A percentile compares a stretch with the other conserved stretches of the same genome.
Conservation (phyloP, 1,284 basidiomycete genomes). For the Puccinia hordei region DNA sequence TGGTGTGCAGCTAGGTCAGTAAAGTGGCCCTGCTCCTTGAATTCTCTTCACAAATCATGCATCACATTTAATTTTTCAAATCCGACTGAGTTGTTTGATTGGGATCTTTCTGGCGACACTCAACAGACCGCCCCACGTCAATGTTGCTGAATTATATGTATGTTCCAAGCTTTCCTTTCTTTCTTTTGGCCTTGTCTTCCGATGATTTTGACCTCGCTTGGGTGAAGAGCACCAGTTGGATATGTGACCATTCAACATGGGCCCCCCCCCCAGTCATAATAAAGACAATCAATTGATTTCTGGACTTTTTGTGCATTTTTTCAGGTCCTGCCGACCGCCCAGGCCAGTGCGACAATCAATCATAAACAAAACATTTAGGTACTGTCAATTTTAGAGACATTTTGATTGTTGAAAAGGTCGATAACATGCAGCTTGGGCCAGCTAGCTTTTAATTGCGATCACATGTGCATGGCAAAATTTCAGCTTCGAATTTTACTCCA, state of each 20-base stretch:
- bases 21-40: not conserved
- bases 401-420: no score
- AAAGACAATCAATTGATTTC: not conserved
- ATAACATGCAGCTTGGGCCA: no score
- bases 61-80: not conserved
- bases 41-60: not conserved
- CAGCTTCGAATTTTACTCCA: no score
- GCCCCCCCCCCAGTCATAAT: not conserved
- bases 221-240: not conserved
- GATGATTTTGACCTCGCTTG: not conserved
- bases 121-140: constrained; percentile 57
- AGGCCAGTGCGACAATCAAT: constrained; percentile 45
- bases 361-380: constrained; percentile 1
- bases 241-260: not conserved
- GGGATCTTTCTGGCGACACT: no score
- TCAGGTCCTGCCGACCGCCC: constrained; percentile 48
- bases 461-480: no score
- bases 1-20: constrained; percentile 77
- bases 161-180: not conserved
- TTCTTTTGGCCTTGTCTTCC: not conserved
- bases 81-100: not conserved
- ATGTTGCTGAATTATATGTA: constrained; percentile 56
- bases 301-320: not conserved
- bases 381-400: no score
- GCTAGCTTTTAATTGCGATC: no score